A percentile compares a stretch with the other conserved stretches of the same genome.
These are phyloP conservation scores for Backusella parvicylindrica DNA, from an alignment of 192 early-diverging fungal genomes.

Conservation along the genomic window DNA sequence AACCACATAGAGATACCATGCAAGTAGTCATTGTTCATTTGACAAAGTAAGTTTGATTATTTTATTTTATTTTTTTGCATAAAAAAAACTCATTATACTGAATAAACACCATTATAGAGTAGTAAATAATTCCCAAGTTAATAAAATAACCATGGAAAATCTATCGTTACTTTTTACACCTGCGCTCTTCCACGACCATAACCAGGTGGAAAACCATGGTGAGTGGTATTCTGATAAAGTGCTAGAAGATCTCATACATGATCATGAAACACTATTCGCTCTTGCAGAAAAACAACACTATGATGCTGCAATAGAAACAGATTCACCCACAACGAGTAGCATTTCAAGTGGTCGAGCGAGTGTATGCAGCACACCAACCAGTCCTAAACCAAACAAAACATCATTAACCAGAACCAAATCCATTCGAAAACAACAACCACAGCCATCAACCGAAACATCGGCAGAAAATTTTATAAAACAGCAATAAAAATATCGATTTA, in stretches of 20 bases:
- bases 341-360: not conserved
- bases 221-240: constrained; percentile 30
- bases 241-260: constrained; percentile 21
- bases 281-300: not conserved
- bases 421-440: not conserved
- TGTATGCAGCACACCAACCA: not conserved
- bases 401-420: not conserved
- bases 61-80: not conserved
- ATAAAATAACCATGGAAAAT: constrained; percentile 69
- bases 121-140: constrained; percentile 41
- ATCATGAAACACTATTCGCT: constrained; percentile 4
- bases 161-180: constrained; percentile 62
- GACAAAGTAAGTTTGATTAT: constrained; percentile 39
- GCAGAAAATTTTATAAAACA: not conserved
- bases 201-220: constrained; percentile 27
- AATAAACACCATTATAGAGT: constrained; percentile 36
- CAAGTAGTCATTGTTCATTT: constrained; percentile 57
- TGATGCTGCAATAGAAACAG: not conserved
- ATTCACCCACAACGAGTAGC: not conserved
- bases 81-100: not conserved
- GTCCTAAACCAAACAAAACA: not conserved
- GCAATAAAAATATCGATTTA: not conserved
- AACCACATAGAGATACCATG: constrained; percentile 48
- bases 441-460: not conserved
- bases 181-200: constrained; percentile 59